Conservation (phyloP, 2,329 filamentous ascomycete genomes). For the Alternaria burnsii region DNA sequence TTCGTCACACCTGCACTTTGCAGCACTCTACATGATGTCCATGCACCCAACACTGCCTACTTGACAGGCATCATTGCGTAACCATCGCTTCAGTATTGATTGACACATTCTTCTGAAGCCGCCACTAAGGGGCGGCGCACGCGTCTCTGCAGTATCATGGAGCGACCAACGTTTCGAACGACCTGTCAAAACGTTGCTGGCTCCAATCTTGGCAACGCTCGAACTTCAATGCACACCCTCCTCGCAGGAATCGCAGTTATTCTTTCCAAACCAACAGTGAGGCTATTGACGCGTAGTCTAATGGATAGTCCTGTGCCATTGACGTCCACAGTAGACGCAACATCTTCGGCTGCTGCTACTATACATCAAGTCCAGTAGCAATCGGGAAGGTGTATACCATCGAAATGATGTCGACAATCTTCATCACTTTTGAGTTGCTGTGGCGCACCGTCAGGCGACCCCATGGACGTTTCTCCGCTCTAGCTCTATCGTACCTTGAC, state of each 20-base stretch:
- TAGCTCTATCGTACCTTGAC: background rate
- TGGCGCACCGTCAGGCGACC: slow-evolving; percentile 6
- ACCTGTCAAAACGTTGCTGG: slow-evolving; percentile 6
- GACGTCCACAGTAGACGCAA: background rate
- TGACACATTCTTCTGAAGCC: background rate
- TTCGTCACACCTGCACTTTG: background rate
- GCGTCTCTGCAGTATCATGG: background rate
- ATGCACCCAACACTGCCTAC: background rate
- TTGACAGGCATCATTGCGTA: background rate
- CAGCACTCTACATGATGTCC: background rate
- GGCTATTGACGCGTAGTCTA: background rate
- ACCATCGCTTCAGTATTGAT: background rate
- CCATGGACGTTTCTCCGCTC: background rate
- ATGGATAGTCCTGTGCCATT: background rate
- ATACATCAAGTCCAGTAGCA: background rate
- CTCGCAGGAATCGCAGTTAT: background rate
- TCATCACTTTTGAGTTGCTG: background rate
- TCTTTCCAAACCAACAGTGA: background rate
- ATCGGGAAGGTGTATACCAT: background rate
- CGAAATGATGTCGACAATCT: background rate
- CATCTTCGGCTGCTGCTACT: background rate
- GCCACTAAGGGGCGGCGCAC: background rate
- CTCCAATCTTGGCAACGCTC: slow-evolving; percentile 2
- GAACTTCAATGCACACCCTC: background rate
- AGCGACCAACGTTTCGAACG: slow-evolving; percentile 9